These are phyloP conservation scores for Astrocystis sublimbata DNA, from an alignment of 495 filamentous ascomycete genomes.

Conservation along the genomic window DNA sequence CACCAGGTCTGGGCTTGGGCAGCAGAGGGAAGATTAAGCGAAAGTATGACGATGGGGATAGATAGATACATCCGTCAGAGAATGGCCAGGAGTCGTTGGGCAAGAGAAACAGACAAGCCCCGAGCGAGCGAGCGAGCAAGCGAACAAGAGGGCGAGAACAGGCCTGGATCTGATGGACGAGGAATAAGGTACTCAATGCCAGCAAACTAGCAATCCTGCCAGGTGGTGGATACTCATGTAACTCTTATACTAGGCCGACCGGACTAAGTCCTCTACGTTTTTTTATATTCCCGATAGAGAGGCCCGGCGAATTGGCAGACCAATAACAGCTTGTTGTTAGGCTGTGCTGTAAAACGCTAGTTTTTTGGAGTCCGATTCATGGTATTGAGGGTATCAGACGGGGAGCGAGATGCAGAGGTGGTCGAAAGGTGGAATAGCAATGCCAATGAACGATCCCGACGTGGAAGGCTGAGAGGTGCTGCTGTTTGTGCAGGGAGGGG, in stretches of 20 bases:
- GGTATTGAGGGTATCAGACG: background rate
- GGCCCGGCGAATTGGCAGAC: constrained; percentile 2
- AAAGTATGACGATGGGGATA: background rate
- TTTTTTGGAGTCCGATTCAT: background rate
- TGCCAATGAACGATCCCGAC: background rate
- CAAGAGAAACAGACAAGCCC: background rate
- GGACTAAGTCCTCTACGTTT: constrained; percentile 9
- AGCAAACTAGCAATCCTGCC: constrained; percentile 17
- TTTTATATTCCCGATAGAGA: constrained; percentile 8
- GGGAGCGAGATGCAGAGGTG: background rate
- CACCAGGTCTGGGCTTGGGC: background rate
- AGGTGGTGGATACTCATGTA: constrained; percentile 21
- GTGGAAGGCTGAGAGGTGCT: constrained; percentile 1
- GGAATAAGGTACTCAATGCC: constrained; percentile 17
- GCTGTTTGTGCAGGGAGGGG: background rate
- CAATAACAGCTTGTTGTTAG: constrained; percentile 9
- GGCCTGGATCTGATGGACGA: constrained; percentile 10
- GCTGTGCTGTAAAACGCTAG: background rate
- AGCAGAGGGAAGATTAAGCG: background rate
- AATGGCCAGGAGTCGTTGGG: background rate
- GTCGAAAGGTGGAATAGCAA: background rate
- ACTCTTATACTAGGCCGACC: constrained; percentile 17
- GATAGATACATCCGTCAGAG: background rate
- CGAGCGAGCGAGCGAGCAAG: constrained; percentile 1
- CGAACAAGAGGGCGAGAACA: background rate